Base-by-base conservation (phyloP, 306 rosid species). In the Cicer chorassanicum region DNA sequence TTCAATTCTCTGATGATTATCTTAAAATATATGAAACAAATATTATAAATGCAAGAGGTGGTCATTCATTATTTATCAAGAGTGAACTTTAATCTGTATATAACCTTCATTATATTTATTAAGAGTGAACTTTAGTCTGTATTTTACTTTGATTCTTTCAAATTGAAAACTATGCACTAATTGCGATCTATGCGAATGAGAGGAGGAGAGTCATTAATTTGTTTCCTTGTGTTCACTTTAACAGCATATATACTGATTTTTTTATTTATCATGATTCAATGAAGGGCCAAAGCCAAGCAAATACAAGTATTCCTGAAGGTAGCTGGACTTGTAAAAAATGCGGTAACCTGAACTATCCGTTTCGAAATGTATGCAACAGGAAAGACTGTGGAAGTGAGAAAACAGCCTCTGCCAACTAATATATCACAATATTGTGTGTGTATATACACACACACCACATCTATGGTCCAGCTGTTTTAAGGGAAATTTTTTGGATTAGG, bases 261-360 rank as follows among this genome's bases (percentile, higher is more conserved):
- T 15, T 4, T 24, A 2, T 16, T 48, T 50, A 48, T 21, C n/a
- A 62, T 51, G 60, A 8, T 80, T 16, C 8, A 14, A 45, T 70
- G 70, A 43, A 85, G 88, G 84, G 84, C 29, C 21, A 65, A 44
- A 79, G 65, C 36, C 78, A 50, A 53, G 50, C 84, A 72, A 75
- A 72, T 53, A 12, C 51, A 29, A 54, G 72, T 40, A 54, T 60
- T 50, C 88, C 84, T 36, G 89, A 82, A 59, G 89, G 89, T 65
- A 80, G 85, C 77, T 86, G 85, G 87, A 80, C 72, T 16, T 86
- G 87, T 71, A 42, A 4, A 71, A 77, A 86, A 8, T 86, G 86
- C 13, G 89, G 87, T 16, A 80, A 82, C 40, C 56, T 86, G 49
- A 86, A 86, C 76, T 82, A 86, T 71, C 89, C 85, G 38, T 86